Base-by-base conservation (phyloP, 73 alveolate species). In the Paraurostyla sp. region DNA sequence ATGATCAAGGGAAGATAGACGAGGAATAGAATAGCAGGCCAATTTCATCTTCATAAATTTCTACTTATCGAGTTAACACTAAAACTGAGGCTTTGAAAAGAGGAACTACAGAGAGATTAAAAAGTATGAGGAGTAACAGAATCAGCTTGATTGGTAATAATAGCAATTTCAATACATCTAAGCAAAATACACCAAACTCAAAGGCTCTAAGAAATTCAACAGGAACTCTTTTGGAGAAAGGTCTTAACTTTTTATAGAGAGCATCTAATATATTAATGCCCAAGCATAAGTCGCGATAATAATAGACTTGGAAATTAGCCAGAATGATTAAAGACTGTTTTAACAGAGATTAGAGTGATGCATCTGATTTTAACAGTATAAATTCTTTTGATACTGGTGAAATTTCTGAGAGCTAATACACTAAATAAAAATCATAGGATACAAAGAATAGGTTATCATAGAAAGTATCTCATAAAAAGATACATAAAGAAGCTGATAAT, bases 311-410 rank as follows among this genome's bases (percentile, higher is more conserved):
- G 50, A 60, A 60, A 33, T 6, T 60, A 4, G 50, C 78, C 27
- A 60, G 32, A 33, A 60, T 27, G 23, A 27, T 60, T 29, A 60
- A 60, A 30, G 78, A 60, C 32, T 6, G 7, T 60, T 60, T 60
- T 60, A 60, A 60, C 32, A 60, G 25, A 30, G 78, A 60, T 33
- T 50, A 9, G 22, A 29, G 51, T 30, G 78, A 60, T 6, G 13
- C 9, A 30, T 60, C 78, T 9, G 78, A 60, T 25, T 60, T 60
- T 60, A 60, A 60, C 50, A 60, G 78, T 23, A 60, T 60, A 29
- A 9, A 60, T 27, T 60, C 78, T 16, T 60, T 60, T 60, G 50
- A 60, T 60, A 27, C 50, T 27, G 78, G 78, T n/a, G n/a, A n/a
- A n/a, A n/a, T n/a, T 20, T 16, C 78, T 9, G 78, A 30, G 13